Conservation (phyloP, 202 grass and related monocot genomes). For the Dendrocalamus latiflorus region DNA sequence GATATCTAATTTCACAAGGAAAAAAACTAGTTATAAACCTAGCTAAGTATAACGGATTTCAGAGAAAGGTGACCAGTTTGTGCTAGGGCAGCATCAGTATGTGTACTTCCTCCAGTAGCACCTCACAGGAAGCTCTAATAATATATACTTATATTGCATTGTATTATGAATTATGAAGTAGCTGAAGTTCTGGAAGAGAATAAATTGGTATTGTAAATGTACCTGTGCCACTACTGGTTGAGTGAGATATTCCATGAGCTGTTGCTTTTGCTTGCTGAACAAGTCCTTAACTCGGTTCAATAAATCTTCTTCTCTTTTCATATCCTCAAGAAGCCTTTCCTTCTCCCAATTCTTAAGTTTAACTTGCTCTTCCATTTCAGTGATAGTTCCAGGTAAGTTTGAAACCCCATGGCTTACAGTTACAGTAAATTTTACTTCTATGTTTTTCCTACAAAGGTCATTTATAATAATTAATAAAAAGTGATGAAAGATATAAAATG, state of each 20-base stretch:
- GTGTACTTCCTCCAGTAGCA: neutral
- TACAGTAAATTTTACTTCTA: constrained; percentile 69
- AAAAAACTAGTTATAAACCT: neutral
- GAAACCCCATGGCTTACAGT: constrained; percentile 31
- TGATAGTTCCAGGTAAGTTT: constrained; percentile 38
- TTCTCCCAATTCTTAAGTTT: constrained; percentile 62
- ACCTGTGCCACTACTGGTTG: constrained; percentile 37
- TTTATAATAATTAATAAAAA: constrained; percentile 5
- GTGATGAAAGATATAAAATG: neutral
- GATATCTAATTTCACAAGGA: neutral
- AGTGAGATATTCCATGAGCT: constrained; percentile 44
- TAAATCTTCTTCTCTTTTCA: constrained; percentile 68
- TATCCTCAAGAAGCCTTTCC: constrained; percentile 72
- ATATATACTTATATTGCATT: neutral
- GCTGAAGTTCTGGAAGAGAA: neutral
- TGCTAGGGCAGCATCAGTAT: neutral
- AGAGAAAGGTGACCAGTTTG: neutral
- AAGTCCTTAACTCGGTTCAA: constrained; percentile 44
- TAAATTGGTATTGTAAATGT: neutral
- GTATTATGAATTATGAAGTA: neutral
- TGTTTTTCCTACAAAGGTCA: constrained; percentile 41
- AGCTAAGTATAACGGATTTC: neutral
- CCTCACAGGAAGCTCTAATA: neutral
- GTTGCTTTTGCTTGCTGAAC: constrained; percentile 55
- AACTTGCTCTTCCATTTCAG: constrained; percentile 63